phyloP scores from a whole-genome alignment of 331 rosid species.

The Rosa hybrid region DNA sequence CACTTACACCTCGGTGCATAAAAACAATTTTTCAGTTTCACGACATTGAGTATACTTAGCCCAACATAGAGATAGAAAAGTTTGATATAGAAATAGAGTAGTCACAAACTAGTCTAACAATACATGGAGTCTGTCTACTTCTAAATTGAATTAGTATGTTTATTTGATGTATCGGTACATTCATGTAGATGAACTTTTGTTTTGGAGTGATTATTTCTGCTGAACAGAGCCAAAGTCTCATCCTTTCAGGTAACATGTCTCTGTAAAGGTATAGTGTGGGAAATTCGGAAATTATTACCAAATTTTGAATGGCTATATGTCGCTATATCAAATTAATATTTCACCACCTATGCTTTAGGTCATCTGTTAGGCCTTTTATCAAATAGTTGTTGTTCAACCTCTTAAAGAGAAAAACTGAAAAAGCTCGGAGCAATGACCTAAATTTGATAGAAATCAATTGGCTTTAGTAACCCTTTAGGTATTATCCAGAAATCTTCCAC shows the following conservation, averaged over 20 bases:
- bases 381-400: neutral
- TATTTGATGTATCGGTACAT: too few relatives aligned
- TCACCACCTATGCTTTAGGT: neutral
- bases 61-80: too few relatives aligned
- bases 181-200: neutral
- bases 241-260: neutral
- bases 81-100: too few relatives aligned
- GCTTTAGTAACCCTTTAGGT: neutral
- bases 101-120: too few relatives aligned
- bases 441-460: neutral
- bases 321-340: too few relatives aligned
- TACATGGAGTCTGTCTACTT: too few relatives aligned
- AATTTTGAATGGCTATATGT: neutral
- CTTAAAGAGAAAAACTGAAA: too few relatives aligned
- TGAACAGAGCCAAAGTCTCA: neutral
- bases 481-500: neutral
- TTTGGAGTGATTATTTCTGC: neutral
- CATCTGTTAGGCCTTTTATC: neutral
- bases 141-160: too few relatives aligned
- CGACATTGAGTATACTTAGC: too few relatives aligned
- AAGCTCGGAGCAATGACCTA: neutral
- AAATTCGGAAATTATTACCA: neutral
- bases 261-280: too few relatives aligned
- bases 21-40: too few relatives aligned
- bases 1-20: too few relatives aligned